A percentile compares a stretch with the other conserved stretches of the same genome.
phyloP scores from a whole-genome alignment of 352 stramenopile genomes.

The Globisporangium orthogonon region DNA sequence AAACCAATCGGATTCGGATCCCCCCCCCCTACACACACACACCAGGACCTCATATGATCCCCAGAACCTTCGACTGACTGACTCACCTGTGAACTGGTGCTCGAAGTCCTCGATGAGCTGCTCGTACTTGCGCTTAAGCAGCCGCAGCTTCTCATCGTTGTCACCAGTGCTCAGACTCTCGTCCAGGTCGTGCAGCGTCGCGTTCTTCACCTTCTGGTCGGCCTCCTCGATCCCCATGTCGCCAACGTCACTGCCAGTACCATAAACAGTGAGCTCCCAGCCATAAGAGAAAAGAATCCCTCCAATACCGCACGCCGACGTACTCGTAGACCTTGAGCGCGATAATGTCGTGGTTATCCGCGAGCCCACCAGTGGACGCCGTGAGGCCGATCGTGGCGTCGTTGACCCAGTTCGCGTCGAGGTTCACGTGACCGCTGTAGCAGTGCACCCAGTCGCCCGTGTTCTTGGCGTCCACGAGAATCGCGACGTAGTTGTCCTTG shows the following conservation, averaged over 20 bases:
- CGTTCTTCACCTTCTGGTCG: slow-evolving; percentile 61
- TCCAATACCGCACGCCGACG: no score
- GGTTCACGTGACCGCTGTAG: slow-evolving; percentile 40
- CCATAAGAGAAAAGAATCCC: no score
- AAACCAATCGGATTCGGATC: no score
- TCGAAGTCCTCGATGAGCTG: slow-evolving; percentile 83
- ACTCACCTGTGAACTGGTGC: slow-evolving; percentile 58
- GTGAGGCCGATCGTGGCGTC: slow-evolving; percentile 67
- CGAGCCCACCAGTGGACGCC: slow-evolving; percentile 73
- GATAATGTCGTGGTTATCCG: slow-evolving; percentile 83
- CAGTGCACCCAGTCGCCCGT: slow-evolving; percentile 70
- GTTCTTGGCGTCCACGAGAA: slow-evolving; percentile 70
- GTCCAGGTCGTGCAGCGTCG: slow-evolving; percentile 44
- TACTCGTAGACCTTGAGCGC: slow-evolving; percentile 74
- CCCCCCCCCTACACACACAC: no score
- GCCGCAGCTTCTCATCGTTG: slow-evolving; percentile 51
- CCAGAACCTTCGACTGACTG: no score
- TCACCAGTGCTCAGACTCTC: slow-evolving; percentile 38
- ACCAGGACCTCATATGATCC: no score
- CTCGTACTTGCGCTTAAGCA: slow-evolving; percentile 74
- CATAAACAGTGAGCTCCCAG: slow-evolving; percentile 1
- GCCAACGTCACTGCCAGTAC: slow-evolving; percentile 43
- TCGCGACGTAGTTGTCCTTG: slow-evolving; percentile 57
- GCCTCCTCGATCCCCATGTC: slow-evolving; percentile 38
- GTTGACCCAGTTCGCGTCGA: slow-evolving; percentile 52